phyloP scores from a whole-genome alignment of 768 basidiomycete genomes.

The Panaeolus papilionaceus region DNA sequence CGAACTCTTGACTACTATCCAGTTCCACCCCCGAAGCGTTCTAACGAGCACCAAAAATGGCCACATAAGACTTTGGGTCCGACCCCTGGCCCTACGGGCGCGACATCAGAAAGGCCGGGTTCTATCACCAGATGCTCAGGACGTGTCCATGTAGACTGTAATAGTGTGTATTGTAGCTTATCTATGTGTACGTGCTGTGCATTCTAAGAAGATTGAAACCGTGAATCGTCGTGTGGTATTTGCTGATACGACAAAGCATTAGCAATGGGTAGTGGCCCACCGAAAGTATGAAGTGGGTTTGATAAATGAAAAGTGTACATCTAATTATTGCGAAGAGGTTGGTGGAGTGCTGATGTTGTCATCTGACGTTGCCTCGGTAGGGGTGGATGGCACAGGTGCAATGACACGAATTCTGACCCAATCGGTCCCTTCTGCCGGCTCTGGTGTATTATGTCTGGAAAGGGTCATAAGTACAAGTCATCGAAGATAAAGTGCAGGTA shows the following conservation, averaged over 20 bases:
- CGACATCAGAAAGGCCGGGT: constrained; percentile 35
- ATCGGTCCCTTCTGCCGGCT: constrained; percentile 25
- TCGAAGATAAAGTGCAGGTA: background rate
- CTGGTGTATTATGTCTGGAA: constrained; percentile 25
- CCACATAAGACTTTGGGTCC: constrained; percentile 84
- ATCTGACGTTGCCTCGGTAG: background rate
- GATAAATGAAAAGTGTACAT: background rate
- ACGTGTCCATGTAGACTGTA: background rate
- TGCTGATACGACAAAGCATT: background rate
- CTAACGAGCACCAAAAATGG: constrained; percentile 82
- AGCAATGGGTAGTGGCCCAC: background rate
- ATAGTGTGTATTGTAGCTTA: background rate
- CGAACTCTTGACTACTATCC: constrained; percentile 76
- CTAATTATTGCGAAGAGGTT: constrained; percentile 14
- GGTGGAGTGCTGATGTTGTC: background rate
- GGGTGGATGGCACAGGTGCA: constrained; percentile 16
- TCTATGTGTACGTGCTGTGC: background rate
- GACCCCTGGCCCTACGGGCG: constrained; percentile 64
- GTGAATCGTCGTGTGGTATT: background rate
- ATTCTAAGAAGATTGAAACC: background rate
- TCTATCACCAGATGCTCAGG: constrained; percentile 19
- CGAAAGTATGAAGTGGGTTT: background rate
- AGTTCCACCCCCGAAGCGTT: constrained; percentile 79
- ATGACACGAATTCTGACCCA: constrained; percentile 26
- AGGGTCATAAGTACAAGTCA: background rate